phyloP scores from a whole-genome alignment of 495 filamentous ascomycete genomes.

The Talaromyces ruber region DNA sequence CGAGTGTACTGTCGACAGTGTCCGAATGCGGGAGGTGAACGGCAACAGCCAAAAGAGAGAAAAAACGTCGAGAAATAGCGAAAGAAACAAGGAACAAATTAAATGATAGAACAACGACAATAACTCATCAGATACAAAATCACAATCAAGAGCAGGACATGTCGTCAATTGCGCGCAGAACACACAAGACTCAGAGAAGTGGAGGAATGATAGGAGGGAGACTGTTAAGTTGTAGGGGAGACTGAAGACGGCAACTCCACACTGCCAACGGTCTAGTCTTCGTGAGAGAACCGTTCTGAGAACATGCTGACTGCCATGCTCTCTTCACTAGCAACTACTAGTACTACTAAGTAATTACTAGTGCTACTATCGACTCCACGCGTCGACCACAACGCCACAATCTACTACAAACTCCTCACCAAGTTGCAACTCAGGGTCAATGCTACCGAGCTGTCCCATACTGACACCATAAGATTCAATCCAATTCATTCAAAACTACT shows the following conservation, averaged over 20 bases:
- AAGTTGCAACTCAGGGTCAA: not conserved
- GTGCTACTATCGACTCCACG: too few relatives aligned
- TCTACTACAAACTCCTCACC: not conserved
- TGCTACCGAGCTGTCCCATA: not conserved
- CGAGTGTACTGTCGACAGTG: not conserved
- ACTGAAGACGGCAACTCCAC: not conserved
- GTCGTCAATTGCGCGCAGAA: not conserved
- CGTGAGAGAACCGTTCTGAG: not conserved
- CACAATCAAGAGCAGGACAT: not conserved
- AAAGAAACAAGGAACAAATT: not conserved
- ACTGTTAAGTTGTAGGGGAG: not conserved
- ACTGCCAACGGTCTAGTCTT: not conserved
- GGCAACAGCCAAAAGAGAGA: not conserved
- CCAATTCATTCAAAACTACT: not conserved
- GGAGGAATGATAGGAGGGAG: not conserved
- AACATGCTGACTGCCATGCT: not conserved
- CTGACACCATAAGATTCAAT: too few relatives aligned
- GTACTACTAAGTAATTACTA: not conserved
- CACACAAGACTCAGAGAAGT: not conserved
- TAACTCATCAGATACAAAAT: not conserved
- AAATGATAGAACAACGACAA: not conserved
- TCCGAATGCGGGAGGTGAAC: not conserved
- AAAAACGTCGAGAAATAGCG: not conserved
- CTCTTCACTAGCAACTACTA: too few relatives aligned
- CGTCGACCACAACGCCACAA: not conserved